Evolutionary conservation across 345 rosid species (phyloP).

Genomic region (Brassica cretica): DNA sequence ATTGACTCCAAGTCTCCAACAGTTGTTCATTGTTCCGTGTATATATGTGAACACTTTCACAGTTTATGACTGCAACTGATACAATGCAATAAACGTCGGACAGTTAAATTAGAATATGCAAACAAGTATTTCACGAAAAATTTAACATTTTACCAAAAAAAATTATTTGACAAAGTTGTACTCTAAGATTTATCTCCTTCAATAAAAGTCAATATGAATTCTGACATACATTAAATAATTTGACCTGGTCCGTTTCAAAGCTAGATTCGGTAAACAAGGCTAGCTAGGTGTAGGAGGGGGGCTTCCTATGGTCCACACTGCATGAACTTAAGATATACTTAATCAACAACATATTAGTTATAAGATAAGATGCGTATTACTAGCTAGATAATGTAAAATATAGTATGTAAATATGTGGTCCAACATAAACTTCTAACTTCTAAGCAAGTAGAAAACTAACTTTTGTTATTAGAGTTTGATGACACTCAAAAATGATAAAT

Average conservation of each 20-base stretch:
- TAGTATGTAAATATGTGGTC: background rate
- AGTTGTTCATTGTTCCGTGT: background rate
- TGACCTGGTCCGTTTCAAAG: slow-evolving; percentile 25
- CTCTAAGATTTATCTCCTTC: background rate
- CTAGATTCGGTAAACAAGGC: slow-evolving; percentile 34
- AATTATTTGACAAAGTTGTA: background rate
- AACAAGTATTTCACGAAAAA: background rate
- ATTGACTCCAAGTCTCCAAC: background rate
- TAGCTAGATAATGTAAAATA: background rate
- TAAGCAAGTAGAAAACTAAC: background rate
- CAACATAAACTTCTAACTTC: background rate
- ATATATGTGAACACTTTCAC: background rate
- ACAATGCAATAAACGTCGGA: background rate
- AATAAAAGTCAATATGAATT: slow-evolving; percentile 12
- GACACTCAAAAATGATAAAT: background rate
- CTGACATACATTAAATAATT: background rate
- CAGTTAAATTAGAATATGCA: background rate
- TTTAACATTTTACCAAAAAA: background rate
- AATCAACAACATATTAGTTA: background rate
- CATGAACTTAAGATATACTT: slow-evolving; percentile 6
- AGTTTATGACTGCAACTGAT: background rate
- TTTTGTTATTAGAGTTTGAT: slow-evolving; percentile 9
- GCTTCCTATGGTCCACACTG: slow-evolving; percentile 22
- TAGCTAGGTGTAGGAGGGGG: slow-evolving; percentile 23
- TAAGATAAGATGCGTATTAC: slow-evolving; percentile 7